Evolutionary conservation across 768 basidiomycete genomes (phyloP), one percentile per base, ranked within the genome.

Genomic region (Amanita brunnescens): DNA sequence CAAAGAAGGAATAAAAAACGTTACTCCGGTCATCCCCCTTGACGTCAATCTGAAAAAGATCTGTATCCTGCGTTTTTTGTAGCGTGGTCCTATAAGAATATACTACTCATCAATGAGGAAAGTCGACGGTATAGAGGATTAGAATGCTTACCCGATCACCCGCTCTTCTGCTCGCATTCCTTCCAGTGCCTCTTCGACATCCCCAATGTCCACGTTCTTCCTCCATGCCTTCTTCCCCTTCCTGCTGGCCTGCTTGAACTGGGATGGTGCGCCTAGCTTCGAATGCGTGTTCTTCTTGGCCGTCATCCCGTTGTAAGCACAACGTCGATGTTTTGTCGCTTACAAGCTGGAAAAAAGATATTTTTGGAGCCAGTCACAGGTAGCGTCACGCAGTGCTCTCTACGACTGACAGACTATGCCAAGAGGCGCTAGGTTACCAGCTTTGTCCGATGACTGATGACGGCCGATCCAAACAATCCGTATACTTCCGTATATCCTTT

Each of bases 151-250:
- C 90, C 91, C 91, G 55, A 77, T 78, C 4, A 83, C 76, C 49
- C 88, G 72, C 62, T 94, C 91, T 63, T 94, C 89, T n/a, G 77
- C 78, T 49, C 92, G 72, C 54, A 88, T 69, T 52, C 71, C 77
- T 64, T 94, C 92, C 55, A 94, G 61, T 2, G 80, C 82, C 42
- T 34, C 21, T 44, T 51, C 50, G 16, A 93, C 82, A 45, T 81
- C 82, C 21, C 80, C 78, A 45, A 95, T 77, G 63, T 95, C 83
- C 47, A 95, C 83, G 65, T 96, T 90, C 70, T 96, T 95, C 63
- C 93, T 69, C 93, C 93, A 95, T 42, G 92, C 81, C 51, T 79
- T 81, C 65, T 95, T 95, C n/a, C 91, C 90, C 65, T 91, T 95
- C 52, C 92, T 72, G 59, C 85, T 88, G 0, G 81, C 65, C 64